A percentile compares a stretch with the other conserved stretches of the same genome.
phyloP scores from a whole-genome alignment of 192 early-diverging fungal species.

The Geranomyces michiganensis region DNA sequence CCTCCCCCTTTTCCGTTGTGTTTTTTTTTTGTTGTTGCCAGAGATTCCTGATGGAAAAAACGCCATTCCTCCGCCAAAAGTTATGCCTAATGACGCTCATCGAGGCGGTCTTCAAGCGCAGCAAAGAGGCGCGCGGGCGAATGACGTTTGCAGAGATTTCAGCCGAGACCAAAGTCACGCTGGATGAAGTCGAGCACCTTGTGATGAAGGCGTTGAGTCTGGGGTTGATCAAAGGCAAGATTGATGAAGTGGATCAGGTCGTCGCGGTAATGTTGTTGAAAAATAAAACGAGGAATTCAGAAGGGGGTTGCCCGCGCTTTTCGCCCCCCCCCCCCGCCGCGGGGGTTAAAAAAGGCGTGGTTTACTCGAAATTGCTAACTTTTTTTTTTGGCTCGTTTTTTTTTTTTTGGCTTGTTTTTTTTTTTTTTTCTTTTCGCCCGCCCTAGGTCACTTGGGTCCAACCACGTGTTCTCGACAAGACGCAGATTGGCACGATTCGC shows the following conservation, averaged over 20 bases:
- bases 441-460: constrained; percentile 94
- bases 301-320: neutral
- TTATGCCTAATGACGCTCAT: constrained; percentile 97
- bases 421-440: neutral
- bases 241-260: constrained; percentile 92
- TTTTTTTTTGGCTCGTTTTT: constrained; percentile 27
- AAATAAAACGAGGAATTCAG: no score
- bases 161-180: constrained; percentile 72
- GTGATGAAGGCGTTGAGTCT: constrained; percentile 97
- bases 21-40: constrained; percentile 38
- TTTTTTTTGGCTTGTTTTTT: constrained; percentile 6
- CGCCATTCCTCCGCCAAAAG: constrained; percentile 87
- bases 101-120: constrained; percentile 88
- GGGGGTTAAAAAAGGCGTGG: no score
- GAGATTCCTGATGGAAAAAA: constrained; percentile 77
- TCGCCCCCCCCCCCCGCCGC: no score
- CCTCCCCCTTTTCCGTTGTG: no score
- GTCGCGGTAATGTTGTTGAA: constrained; percentile 76
- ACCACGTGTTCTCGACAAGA: constrained; percentile 90
- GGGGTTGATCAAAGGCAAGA: constrained; percentile 87
- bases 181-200: constrained; percentile 93
- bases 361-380: no score
- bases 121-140: constrained; percentile 68
- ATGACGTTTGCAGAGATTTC: constrained; percentile 84
- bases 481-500: constrained; percentile 83